Base-by-base conservation (phyloP, 768 basidiomycete species). In the Podaxis carcinomalis region DNA sequence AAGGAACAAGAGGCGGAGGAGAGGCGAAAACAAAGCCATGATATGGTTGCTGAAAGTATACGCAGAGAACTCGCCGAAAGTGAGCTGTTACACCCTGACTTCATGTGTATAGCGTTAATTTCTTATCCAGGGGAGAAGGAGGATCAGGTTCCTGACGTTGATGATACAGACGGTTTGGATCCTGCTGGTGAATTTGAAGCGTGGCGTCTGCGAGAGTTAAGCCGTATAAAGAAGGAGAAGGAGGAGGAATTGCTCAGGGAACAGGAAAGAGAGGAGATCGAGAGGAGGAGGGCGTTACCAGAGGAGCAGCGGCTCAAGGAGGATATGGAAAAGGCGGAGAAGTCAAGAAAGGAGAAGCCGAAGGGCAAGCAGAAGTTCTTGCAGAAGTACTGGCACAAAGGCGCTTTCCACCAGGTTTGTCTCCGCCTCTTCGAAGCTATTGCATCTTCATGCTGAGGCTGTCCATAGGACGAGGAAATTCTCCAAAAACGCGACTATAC, bases 321-420 rank as follows among this genome's bases (percentile, higher is more conserved):
- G 72, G 97, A 99, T 72, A 69, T 95, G 62, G 95, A 92, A 71
- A 85, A 80, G 44, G 95, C 95, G 2, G 82, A 93, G 61, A 87
- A 91, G 71, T 76, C 83, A 35, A 81, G 97, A 59, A 88, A 89
- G 57, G 92, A 92, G 57, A 96, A 95, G 74, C 91, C 92, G 1
- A 91, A 97, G 70, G 93, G 92, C 2, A 83, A 92, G 64, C 91
- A 94, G 70, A 92, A 87, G 69, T 98, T 98, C 75, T 73, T 98
- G 64, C 95, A 98, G 72, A 98, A 97, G 75, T 99, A 97, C 72
- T 98, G 94, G 87, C 97, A 99, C 78, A 98, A 96, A 75, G 97
- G 97, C 67, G 97, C 96, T 62, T 99, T 98, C 80, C 94, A 97
- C 72, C 93, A 95, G 83, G 95, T 92, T 62, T 35, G 67, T 28